These are phyloP conservation scores for Debaryomycetaceae sp. DNA, from an alignment of 1,139 yeast genomes.

Conservation along the genomic window DNA sequence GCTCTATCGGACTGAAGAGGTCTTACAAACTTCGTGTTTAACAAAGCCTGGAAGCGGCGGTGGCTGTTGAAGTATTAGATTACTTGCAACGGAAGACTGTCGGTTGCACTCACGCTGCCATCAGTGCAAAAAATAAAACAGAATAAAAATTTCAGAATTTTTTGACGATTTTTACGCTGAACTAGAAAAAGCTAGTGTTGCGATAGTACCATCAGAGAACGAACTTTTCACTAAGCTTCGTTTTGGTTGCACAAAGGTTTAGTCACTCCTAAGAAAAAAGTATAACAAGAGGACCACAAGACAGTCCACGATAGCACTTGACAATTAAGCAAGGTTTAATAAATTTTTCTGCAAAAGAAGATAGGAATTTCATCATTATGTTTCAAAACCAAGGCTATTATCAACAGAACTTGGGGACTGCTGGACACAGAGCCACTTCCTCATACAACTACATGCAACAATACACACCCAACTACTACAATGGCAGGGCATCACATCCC, in stretches of 20 bases:
- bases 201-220: conserved; percentile 8
- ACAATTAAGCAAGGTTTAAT: too few species aligned
- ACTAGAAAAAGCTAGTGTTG: background rate
- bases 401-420: conserved; percentile 31
- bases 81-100: conserved; percentile 5
- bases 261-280: too few species aligned
- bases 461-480: conserved; percentile 10
- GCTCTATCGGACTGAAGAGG: background rate
- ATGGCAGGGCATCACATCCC: conserved; percentile 8
- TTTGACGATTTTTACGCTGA: background rate
- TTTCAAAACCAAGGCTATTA: conserved; percentile 19
- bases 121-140: conserved; percentile 1
- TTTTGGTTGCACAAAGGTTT: conserved; percentile 2
- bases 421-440: conserved; percentile 36
- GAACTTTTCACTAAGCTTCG: conserved; percentile 44
- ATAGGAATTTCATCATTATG: too few species aligned
- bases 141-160: too few species aligned
- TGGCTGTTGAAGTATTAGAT: conserved; percentile 8
- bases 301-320: too few species aligned
- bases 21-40: background rate
- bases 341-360: too few species aligned
- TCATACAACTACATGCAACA: conserved; percentile 26
- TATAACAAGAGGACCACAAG: too few species aligned
- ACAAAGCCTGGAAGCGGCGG: background rate
- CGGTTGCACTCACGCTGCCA: conserved; percentile 1